Evolutionary conservation across 345 rosid genomes (phyloP).

Genomic region (Melaleuca quinquenervia): DNA sequence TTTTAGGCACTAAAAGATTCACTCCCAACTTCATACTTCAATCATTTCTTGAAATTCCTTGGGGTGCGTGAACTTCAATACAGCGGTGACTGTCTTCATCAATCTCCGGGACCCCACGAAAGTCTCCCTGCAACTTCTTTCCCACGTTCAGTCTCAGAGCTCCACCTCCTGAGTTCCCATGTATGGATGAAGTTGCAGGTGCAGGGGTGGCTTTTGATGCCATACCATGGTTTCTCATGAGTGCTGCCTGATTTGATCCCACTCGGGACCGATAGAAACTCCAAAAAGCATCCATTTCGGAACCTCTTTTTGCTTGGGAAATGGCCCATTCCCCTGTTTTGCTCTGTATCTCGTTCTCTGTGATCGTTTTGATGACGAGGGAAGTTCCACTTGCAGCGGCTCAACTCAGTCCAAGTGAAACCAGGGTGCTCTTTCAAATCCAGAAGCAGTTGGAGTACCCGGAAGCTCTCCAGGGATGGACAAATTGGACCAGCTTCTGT

Average conservation of each 20-base stretch:
- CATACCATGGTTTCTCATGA: not conserved
- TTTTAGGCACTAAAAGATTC: not conserved
- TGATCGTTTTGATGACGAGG: slow-evolving; percentile 2
- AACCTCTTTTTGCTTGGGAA: not conserved
- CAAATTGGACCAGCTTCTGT: slow-evolving; percentile 67
- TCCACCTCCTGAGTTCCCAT: not conserved
- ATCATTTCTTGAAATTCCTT: not conserved
- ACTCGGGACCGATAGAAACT: not conserved
- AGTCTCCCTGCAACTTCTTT: not conserved
- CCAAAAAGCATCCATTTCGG: not conserved
- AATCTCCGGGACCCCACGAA: not conserved
- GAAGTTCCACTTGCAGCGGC: slow-evolving; percentile 25
- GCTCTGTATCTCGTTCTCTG: slow-evolving; percentile 1
- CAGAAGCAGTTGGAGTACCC: slow-evolving; percentile 67
- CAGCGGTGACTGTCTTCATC: not conserved
- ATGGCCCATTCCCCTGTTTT: not conserved
- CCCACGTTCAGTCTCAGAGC: not conserved
- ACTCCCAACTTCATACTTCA: not conserved
- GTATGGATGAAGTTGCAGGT: not conserved
- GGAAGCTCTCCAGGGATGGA: slow-evolving; percentile 59
- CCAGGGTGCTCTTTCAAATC: slow-evolving; percentile 42
- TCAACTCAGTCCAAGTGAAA: slow-evolving; percentile 46
- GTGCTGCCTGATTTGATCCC: not conserved
- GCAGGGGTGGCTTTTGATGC: not conserved
- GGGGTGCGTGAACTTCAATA: not conserved